A percentile compares a stretch with the other conserved stretches of the same genome.
Conservation (phyloP, 2,329 filamentous ascomycete genomes). For the Beauveria australis region DNA sequence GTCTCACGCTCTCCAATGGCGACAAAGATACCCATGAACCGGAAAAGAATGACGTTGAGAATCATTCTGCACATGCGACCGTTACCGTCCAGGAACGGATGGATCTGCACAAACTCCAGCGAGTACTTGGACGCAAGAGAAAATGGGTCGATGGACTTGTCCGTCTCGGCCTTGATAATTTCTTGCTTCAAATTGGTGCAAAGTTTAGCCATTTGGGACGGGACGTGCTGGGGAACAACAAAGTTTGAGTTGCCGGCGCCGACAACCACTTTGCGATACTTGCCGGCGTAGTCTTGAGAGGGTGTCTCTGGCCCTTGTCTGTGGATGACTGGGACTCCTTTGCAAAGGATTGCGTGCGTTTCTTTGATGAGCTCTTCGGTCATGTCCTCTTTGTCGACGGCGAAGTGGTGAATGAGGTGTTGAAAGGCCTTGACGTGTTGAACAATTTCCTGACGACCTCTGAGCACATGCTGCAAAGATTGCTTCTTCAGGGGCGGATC, state of each 20-base stretch:
- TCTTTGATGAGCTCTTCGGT: not conserved
- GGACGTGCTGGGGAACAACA: constrained; percentile 18
- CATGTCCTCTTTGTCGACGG: constrained; percentile 21
- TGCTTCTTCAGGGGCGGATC: not conserved
- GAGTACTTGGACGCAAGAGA: constrained; percentile 22
- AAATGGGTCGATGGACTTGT: constrained; percentile 19
- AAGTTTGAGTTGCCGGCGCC: constrained; percentile 22
- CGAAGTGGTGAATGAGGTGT: constrained; percentile 25
- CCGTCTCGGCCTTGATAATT: not conserved
- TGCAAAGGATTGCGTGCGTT: not conserved
- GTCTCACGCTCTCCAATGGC: constrained; percentile 16
- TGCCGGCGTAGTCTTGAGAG: constrained; percentile 18
- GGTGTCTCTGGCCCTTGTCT: not conserved
- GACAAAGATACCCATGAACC: constrained; percentile 15
- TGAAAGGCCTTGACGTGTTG: constrained; percentile 18
- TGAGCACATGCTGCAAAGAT: constrained; percentile 7
- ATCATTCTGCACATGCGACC: constrained; percentile 29
- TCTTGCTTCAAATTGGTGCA: constrained; percentile 17
- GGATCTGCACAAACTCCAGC: constrained; percentile 26
- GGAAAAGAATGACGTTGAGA: constrained; percentile 27
- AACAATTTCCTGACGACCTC: constrained; percentile 15
- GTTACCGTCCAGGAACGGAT: constrained; percentile 33
- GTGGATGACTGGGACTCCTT: not conserved
- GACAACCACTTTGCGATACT: constrained; percentile 17
- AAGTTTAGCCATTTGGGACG: constrained; percentile 20